Conservation (phyloP, 805 yeast genomes). For the Schizosaccharomyces lindneri region DNA sequence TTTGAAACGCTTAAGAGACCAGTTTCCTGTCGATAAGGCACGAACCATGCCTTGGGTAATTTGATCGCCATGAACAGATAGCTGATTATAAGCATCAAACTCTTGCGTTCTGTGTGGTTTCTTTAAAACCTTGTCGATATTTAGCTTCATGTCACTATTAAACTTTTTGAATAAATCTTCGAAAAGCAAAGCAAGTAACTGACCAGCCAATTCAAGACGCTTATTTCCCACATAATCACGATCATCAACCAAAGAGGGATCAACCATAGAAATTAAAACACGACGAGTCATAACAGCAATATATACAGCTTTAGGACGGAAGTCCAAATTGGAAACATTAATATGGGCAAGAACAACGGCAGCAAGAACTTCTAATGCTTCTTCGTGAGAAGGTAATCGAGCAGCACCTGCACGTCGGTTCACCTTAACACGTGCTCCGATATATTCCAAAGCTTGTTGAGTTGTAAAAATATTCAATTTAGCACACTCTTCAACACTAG, state of each 20-base stretch:
- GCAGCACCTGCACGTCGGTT: constrained; percentile 70
- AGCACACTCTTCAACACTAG: constrained; percentile 84
- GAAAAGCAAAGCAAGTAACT: constrained; percentile 75
- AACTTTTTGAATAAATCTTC: constrained; percentile 95
- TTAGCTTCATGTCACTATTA: constrained; percentile 80
- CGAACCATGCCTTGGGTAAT: constrained; percentile 85
- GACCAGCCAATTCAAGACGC: constrained; percentile 91
- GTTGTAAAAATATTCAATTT: constrained; percentile 68
- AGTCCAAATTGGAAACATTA: constrained; percentile 59
- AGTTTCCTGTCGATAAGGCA: constrained; percentile 94
- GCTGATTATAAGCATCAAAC: constrained; percentile 74
- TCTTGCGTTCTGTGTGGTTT: constrained; percentile 88
- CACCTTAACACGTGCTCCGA: constrained; percentile 80
- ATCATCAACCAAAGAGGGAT: constrained; percentile 90
- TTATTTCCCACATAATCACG: constrained; percentile 97
- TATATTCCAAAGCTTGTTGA: constrained; percentile 73
- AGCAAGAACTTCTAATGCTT: constrained; percentile 57
- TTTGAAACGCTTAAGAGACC: constrained; percentile 95
- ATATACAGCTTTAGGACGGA: constrained; percentile 81
- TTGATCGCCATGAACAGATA: constrained; percentile 75
- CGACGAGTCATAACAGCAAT: constrained; percentile 92
- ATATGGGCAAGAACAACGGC: constrained; percentile 91
- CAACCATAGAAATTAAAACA: constrained; percentile 82
- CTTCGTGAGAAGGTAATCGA: constrained; percentile 57
- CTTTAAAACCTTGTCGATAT: constrained; percentile 76